Base-by-base conservation (phyloP, 805 yeast species). In the Zygosaccharomyces rouxii region DNA sequence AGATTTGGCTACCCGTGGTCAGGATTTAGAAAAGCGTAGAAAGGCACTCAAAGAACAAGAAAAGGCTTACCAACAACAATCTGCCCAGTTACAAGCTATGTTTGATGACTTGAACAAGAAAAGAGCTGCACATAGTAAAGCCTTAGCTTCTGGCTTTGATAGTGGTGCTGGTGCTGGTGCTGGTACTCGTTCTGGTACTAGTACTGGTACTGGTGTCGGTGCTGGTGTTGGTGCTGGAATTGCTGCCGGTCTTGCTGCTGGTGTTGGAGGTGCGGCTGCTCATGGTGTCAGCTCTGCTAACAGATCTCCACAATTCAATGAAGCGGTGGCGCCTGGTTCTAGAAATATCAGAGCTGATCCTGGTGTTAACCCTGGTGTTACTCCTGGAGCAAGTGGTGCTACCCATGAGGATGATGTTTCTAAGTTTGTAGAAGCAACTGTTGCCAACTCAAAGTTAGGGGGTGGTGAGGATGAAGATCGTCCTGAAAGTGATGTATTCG, bases 281-380 rank as follows among this genome's bases (percentile, higher is more conserved):
- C 72, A 69, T 43, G 70, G 71, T 42, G 48, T 61, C 4, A 59
- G 64, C 30, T 71, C 71, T 49, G 73, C 75, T 21, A 59, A 65
- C 42, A 68, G 68, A 47, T 64, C 68, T 14, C 74, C 71, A 52
- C 69, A 65, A 10, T 62, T 70, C 42, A 61, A 75, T 5, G 72
- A 68, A 41, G 44, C 35, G 11, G 18, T 11, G 14, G 25, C 25
- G 4, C n/a, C 44, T 3, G 33, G 23, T 19, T n/a, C 44, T n/a
- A 68, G 65, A 48, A 72, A 72, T 54, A 66, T 69, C 56, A 61
- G 58, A 26, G 46, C 63, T 26, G 67, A 67, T 6, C 57, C 63
- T 61, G 68, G 67, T 18, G 63, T 62, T 42, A 16, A 62, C 13
- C 68, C 70, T 11, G 55, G 55, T 19, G 51, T 55, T 5, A 33